phyloP scores from a whole-genome alignment of 2,329 filamentous ascomycete genomes.

The Aurifilum marmelostoma region DNA sequence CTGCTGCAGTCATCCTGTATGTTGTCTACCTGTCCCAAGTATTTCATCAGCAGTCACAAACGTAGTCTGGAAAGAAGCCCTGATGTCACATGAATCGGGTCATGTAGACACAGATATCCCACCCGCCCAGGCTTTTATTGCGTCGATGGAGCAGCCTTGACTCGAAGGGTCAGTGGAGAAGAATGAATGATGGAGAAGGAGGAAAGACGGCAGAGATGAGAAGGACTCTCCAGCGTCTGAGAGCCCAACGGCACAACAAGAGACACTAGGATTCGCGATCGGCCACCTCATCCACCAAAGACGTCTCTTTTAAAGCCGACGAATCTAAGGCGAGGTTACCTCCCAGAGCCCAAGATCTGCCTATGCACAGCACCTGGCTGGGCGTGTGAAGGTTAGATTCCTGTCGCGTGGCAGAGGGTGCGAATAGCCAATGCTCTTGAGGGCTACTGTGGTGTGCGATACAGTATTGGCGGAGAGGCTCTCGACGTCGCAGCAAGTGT shows the following conservation, averaged over 20 bases:
- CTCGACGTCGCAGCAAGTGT: constrained; percentile 6
- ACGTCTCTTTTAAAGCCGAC: constrained; percentile 9
- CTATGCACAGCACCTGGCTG: no score
- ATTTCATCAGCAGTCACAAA: neutral
- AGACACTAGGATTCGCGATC: constrained; percentile 14
- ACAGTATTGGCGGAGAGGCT: constrained; percentile 8
- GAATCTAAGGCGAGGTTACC: neutral
- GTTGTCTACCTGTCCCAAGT: neutral
- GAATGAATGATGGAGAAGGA: neutral
- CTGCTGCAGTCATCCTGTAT: neutral
- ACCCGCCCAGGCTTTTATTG: constrained; percentile 16
- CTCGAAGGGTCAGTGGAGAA: neutral
- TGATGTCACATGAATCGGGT: neutral
- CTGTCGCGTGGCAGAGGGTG: constrained; percentile 17
- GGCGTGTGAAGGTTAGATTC: neutral
- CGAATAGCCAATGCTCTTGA: constrained; percentile 11
- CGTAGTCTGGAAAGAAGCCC: neutral
- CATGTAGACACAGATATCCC: constrained; percentile 14
- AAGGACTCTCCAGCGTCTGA: neutral
- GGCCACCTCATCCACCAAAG: constrained; percentile 8
- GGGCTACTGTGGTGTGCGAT: constrained; percentile 14
- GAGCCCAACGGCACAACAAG: constrained; percentile 13
- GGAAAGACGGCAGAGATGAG: neutral
- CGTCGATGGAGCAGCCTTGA: constrained; percentile 20
- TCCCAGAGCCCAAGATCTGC: constrained; percentile 9